These are phyloP conservation scores for Diversispora epigaea DNA, from an alignment of 192 early-diverging fungal genomes.

Conservation along the genomic window DNA sequence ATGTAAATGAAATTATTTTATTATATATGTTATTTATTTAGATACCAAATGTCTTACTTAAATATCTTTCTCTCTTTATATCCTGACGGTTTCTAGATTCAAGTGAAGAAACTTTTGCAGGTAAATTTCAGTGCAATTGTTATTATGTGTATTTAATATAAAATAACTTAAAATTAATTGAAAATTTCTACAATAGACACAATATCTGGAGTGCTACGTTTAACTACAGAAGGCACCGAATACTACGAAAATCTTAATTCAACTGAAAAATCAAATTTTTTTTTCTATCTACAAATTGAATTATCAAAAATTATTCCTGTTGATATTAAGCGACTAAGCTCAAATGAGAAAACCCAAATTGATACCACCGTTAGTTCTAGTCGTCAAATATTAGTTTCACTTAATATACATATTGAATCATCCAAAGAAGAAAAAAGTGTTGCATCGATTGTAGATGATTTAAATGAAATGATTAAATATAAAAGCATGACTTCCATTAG, in stretches of 20 bases:
- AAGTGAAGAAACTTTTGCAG: not conserved
- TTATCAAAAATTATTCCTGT: not conserved
- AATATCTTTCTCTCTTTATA: not conserved
- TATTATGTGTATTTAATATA: not conserved
- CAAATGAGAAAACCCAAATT: not conserved
- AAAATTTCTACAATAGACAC: no score
- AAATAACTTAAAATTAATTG: not conserved
- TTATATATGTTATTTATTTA: no score
- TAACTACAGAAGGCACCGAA: not conserved
- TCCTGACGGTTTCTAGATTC: not conserved
- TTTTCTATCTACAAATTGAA: not conserved
- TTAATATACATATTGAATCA: not conserved
- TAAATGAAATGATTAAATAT: not conserved
- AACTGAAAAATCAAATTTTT: not conserved
- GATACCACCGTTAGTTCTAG: not conserved
- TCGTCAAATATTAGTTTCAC: not conserved
- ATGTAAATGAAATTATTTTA: not conserved
- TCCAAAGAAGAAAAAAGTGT: not conserved
- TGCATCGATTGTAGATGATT: not conserved
- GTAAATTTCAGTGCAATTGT: not conserved
- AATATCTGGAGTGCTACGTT: no score
- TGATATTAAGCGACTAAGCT: not conserved
- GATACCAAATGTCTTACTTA: not conserved
- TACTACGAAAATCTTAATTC: not conserved
- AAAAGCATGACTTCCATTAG: constrained; percentile 6